Base-by-base conservation (phyloP, 805 yeast species). In the Saturnispora halmiae region DNA sequence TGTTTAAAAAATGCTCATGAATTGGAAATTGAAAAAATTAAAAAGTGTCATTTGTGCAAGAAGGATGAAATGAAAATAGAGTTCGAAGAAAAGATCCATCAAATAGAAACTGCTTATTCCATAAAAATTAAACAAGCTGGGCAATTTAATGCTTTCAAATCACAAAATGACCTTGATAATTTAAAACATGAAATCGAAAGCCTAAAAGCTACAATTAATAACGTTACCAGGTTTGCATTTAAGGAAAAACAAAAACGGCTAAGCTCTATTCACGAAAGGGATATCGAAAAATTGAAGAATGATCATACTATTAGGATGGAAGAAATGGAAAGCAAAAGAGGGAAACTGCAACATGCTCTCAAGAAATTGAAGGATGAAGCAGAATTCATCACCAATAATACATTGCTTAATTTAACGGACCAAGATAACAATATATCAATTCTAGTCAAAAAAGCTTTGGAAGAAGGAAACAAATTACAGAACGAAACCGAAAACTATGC, bases 81-180 rank as follows among this genome's bases (percentile, higher is more conserved):
- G 3, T 66, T 62, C 42, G 49, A 54, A 15, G 27, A 45, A 0
- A 59, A 68, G n/a, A 41, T 54, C 6, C 50, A 51, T 10, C 15
- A 30, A 9, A 28, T 56, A 22, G 49, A 52, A 25, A 34, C 36
- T 3, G 34, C 42, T 7, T 51, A 46, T 34, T 50, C 51, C 15
- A 13, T 30, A 1, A 46, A 49, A 49, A 61, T 74, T 1, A 72
- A 72, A 31, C 41, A 50, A 1, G 45, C 69, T 5, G 60, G 69
- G 26, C 50, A 59, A 6, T 52, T 52, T 13, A 67, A 65, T 39
- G 60, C 61, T 4, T 50, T 50, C 15, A 51, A 58, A 30, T 53
- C 57, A 22, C 58, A 65, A 32, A 42, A 48, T 7, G 51, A 58
- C 34, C 65, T 64, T 41, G 51, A 47, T 13, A 13, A 26, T 3